These are phyloP conservation scores for Xanthoconium stramineum DNA, from an alignment of 768 basidiomycete species.

Conservation along the genomic window DNA sequence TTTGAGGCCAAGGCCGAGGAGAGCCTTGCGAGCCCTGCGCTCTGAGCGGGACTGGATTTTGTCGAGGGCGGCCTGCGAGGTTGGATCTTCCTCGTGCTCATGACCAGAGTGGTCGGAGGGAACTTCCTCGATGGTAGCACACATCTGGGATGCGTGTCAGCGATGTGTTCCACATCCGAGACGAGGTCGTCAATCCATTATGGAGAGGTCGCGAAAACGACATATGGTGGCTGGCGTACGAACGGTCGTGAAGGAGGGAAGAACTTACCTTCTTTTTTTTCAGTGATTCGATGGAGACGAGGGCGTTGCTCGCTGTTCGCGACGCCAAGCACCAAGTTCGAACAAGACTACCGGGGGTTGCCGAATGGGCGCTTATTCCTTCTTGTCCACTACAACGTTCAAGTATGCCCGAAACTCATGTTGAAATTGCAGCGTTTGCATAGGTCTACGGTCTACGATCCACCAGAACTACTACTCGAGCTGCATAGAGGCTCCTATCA, in stretches of 20 bases:
- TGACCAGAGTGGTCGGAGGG: slow-evolving; percentile 76
- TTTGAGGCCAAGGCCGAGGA: slow-evolving; percentile 88
- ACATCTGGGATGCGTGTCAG: slow-evolving; percentile 51
- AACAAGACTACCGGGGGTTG: slow-evolving; percentile 22
- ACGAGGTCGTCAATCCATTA: slow-evolving; percentile 29
- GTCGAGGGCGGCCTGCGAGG: slow-evolving; percentile 79
- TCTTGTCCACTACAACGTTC: too few relatives aligned
- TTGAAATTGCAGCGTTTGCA: too few relatives aligned
- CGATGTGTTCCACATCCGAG: slow-evolving; percentile 29
- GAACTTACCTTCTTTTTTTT: slow-evolving; percentile 22
- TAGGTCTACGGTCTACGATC: too few relatives aligned
- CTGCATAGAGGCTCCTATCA: neutral
- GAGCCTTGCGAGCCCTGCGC: slow-evolving; percentile 92
- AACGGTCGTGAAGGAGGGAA: neutral
- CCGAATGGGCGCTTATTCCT: slow-evolving; percentile 18
- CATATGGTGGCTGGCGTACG: neutral
- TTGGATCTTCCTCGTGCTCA: slow-evolving; percentile 77
- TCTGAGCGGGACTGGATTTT: slow-evolving; percentile 95
- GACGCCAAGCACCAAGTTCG: slow-evolving; percentile 28
- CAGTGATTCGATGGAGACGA: slow-evolving; percentile 10
- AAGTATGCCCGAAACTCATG: too few relatives aligned
- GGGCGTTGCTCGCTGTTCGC: slow-evolving; percentile 33
- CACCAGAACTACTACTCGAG: too few relatives aligned
- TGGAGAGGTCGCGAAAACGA: neutral
- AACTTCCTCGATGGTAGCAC: slow-evolving; percentile 76